A percentile compares a stretch with the other conserved stretches of the same genome.
These are phyloP conservation scores for Tylopilus intermedius DNA, from an alignment of 768 basidiomycete genomes.

Conservation along the genomic window DNA sequence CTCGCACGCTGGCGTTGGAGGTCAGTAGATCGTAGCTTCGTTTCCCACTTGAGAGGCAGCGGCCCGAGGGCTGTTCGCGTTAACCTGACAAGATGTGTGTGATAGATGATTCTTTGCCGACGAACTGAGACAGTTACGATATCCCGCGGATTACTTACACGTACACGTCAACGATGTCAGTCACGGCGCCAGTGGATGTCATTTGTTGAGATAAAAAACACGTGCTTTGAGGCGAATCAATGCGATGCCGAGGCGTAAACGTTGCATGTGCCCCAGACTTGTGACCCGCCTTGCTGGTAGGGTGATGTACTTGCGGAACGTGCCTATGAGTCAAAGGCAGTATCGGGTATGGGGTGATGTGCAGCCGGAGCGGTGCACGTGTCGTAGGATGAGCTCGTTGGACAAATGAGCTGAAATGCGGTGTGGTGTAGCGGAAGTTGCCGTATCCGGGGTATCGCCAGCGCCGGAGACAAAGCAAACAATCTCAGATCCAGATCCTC, in stretches of 20 bases:
- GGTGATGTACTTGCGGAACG: neutral
- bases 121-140: neutral
- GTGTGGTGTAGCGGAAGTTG: conserved; percentile 17
- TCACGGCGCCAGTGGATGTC: neutral
- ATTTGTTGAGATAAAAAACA: neutral
- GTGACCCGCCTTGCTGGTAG: neutral
- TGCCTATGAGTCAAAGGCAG: conserved; percentile 3
- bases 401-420: neutral
- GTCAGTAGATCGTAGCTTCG: too few relatives aligned
- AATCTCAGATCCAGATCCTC: conserved; percentile 30
- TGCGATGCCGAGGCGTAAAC: neutral
- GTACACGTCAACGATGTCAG: neutral
- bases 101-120: neutral
- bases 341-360: conserved; percentile 13
- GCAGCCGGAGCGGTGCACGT: conserved; percentile 5
- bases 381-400: neutral
- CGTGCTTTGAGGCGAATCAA: neutral
- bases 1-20: too few relatives aligned
- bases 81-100: neutral
- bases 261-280: neutral
- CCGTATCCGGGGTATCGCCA: conserved; percentile 31
- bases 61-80: neutral
- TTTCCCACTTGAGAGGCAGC: neutral
- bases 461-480: conserved; percentile 29
- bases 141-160: neutral